Conservation (phyloP, 768 basidiomycete genomes). For the Kwoniella newhampshirensis region DNA sequence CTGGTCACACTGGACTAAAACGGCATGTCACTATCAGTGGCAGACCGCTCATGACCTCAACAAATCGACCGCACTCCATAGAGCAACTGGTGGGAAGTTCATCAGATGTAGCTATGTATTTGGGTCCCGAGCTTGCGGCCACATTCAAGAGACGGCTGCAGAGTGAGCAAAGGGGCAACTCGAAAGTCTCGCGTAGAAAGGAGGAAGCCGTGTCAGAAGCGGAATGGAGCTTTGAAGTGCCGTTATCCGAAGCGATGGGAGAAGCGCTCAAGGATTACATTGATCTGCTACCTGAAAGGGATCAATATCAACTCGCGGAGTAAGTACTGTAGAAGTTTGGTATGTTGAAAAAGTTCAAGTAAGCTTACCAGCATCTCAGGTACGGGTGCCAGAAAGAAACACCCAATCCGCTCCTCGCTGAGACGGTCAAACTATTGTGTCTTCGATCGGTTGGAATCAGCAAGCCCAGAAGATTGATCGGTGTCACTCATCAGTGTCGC, state of each 20-base stretch:
- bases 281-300: conserved; percentile 7
- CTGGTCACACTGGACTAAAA: too few relatives aligned
- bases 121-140: conserved; percentile 28
- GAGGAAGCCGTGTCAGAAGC: conserved; percentile 16
- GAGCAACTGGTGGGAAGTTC: conserved; percentile 13
- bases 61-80: conserved; percentile 6
- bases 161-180: conserved; percentile 10
- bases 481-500: conserved; percentile 28
- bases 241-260: conserved; percentile 13
- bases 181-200: conserved; percentile 10
- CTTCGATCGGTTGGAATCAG: not conserved
- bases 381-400: conserved; percentile 26
- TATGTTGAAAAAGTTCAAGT: too few relatives aligned
- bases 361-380: too few relatives aligned
- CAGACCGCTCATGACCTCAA: not conserved
- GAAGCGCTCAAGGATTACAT: conserved; percentile 5
- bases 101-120: conserved; percentile 17
- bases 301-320: conserved; percentile 22
- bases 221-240: conserved; percentile 31
- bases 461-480: conserved; percentile 6
- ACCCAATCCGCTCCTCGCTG: conserved; percentile 15
- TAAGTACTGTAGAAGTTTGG: too few relatives aligned
- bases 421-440: conserved; percentile 7
- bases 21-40: not conserved
- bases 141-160: conserved; percentile 13